These are phyloP conservation scores for Stachybotrys chlorohalonatus DNA, from an alignment of 2,329 filamentous ascomycete genomes.

Conservation along the genomic window DNA sequence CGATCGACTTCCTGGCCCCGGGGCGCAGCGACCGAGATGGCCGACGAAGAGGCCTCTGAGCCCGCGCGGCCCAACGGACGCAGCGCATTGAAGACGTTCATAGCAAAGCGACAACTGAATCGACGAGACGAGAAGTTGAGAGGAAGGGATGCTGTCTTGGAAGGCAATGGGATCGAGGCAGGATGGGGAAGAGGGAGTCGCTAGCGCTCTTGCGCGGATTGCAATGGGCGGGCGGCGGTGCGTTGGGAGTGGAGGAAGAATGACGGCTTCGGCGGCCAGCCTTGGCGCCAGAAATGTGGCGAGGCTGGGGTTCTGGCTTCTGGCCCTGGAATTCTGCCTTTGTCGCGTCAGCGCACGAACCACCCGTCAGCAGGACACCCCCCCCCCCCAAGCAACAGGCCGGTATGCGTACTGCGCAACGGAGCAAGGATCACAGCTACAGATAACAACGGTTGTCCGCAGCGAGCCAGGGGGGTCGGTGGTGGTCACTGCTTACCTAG, in stretches of 20 bases:
- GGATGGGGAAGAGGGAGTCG: not conserved
- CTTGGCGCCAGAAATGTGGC: not conserved
- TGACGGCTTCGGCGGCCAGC: not conserved
- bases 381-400: no score
- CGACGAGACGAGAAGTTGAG: no score
- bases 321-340: not conserved
- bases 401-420: no score
- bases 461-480: no score
- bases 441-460: no score
- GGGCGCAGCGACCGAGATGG: not conserved
- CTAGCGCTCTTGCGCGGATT: no score
- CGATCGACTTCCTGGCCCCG: not conserved
- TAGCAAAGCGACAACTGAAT: not conserved
- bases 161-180: not conserved
- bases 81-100: not conserved
- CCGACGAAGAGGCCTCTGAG: not conserved
- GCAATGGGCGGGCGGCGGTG: no score
- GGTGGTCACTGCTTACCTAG: no score
- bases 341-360: not conserved
- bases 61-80: not conserved
- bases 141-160: no score
- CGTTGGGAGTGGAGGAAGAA: no score
- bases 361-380: no score
- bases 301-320: not conserved
- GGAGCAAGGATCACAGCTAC: no score